Evolutionary conservation across 805 yeast genomes (phyloP).

Genomic region (Lipomyces sp.): DNA sequence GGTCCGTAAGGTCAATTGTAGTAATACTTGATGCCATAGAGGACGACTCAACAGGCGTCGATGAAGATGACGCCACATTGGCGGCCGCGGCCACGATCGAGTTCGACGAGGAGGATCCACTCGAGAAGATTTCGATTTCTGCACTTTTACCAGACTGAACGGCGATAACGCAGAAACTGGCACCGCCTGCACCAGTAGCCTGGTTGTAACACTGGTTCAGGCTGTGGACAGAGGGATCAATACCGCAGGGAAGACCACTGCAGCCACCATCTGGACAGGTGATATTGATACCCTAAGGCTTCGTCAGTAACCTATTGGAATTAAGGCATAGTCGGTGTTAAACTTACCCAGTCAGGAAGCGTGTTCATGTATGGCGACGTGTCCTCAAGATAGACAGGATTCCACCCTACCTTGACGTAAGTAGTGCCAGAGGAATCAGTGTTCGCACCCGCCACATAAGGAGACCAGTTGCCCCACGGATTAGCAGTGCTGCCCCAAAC

Average conservation of each 20-base stretch:
- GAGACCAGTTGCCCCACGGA: conserved; percentile 89
- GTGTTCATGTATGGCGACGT: conserved; percentile 57
- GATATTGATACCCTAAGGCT: conserved; percentile 68
- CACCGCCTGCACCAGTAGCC: conserved; percentile 64
- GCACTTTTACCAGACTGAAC: conserved; percentile 68
- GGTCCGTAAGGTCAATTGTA: conserved; percentile 6
- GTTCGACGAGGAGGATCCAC: conserved; percentile 8
- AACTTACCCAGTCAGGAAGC: conserved; percentile 29
- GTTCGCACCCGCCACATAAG: conserved; percentile 91
- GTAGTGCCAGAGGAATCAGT: conserved; percentile 68
- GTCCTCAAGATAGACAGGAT: conserved; percentile 76
- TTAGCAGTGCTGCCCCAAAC: conserved; percentile 76
- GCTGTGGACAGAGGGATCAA: conserved; percentile 69
- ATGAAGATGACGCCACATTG: conserved; percentile 7
- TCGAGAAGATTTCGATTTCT: conserved; percentile 67
- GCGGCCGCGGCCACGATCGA: conserved; percentile 1
- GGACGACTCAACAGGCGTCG: neutral
- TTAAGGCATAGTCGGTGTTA: neutral
- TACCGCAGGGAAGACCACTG: conserved; percentile 78
- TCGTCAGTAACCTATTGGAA: conserved; percentile 50
- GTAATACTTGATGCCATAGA: neutral
- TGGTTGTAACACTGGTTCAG: conserved; percentile 60
- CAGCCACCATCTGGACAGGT: conserved; percentile 75
- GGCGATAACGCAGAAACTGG: conserved; percentile 82
- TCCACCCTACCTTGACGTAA: conserved; percentile 87